Evolutionary conservation across 2,329 filamentous ascomycete species (phyloP).

Genomic region (Botryotinia convoluta): DNA sequence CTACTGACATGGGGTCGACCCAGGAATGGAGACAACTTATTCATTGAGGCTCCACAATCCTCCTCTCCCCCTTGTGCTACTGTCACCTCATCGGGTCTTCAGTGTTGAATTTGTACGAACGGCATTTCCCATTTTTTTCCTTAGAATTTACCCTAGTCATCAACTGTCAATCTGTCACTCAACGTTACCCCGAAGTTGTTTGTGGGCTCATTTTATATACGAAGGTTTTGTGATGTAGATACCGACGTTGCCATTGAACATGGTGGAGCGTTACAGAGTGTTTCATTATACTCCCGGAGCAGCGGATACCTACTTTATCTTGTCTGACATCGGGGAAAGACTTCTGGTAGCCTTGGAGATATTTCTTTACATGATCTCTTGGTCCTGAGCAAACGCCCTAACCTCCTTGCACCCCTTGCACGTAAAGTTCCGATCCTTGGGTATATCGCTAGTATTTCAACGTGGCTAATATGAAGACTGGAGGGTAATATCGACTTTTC

Average conservation of each 20-base stretch:
- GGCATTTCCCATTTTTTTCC: background rate
- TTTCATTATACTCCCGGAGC: conserved; percentile 21
- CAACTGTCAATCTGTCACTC: conserved; percentile 15
- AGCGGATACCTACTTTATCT: conserved; percentile 22
- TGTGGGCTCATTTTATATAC: conserved; percentile 2
- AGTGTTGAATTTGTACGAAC: background rate
- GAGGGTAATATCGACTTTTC: background rate
- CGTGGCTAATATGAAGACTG: background rate
- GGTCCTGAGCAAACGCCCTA: background rate
- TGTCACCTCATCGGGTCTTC: conserved; percentile 7
- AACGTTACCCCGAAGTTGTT: background rate
- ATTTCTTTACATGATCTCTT: conserved; percentile 3
- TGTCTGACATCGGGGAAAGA: conserved; percentile 19
- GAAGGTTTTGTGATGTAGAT: conserved; percentile 1
- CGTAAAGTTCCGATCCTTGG: conserved; percentile 11
- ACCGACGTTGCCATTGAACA: conserved; percentile 1
- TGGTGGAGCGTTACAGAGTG: conserved; percentile 16
- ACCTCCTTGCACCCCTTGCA: background rate
- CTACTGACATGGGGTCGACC: conserved; percentile 12
- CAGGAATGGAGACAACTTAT: conserved; percentile 10
- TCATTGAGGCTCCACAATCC: conserved; percentile 19
- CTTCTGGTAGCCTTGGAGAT: background rate
- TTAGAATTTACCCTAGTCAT: background rate
- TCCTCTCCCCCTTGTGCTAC: background rate
- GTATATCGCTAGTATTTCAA: background rate